Evolutionary conservation across 108 stramenopile genomes (phyloP), one percentile per base, ranked within the genome.

Genomic region (Chaetoceros muelleri): DNA sequence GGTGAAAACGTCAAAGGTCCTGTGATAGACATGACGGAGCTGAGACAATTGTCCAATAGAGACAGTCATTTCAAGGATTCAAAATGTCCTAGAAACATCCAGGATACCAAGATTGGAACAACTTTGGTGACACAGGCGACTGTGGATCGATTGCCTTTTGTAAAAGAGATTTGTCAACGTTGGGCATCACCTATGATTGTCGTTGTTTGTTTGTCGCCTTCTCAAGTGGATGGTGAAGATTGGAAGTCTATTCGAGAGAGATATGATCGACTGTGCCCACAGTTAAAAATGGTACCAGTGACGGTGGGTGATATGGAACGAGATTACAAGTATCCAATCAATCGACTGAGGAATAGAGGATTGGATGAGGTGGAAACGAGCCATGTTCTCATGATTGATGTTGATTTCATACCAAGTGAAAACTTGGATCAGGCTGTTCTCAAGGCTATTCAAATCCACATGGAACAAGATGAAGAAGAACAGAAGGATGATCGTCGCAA

Each of bases 321-420:
- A n/a, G n/a, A n/a, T n/a, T n/a, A n/a, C n/a, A n/a, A n/a, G 16
- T 84, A 82, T 75, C 83, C 83, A 25, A 74, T 84, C 28, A 84
- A 84, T 63, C 34, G 54, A 2, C 66, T 84, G 65, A 71, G 83
- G 46, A 84, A 84, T 44, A 62, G 63, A 26, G 83, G 74, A 2
- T 58, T 84, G 21, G 60, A 56, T 21, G 61, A 52, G 2, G 79
- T 84, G n/a, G 49, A 47, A 26, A 82, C 83, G 18, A 69, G 79
- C 5, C 83, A 84, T 63, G 69, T 80, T 48, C 59, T 84, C 24
- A 65, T 80, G 34, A 68, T 66, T 45, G 83, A 84, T 69, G 76
- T 84, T n/a, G 83, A 84, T 54, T 65, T 82, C 5, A 73, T 82
- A 59, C 83, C 83, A 3, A 69, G 67, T 0, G 58, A 59, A 25